Percentiles rank a stretch among this genome's conserved stretches.
These are phyloP conservation scores for Globisporangium recalcitrans DNA, from an alignment of 352 stramenopile species.

Conservation along the genomic window DNA sequence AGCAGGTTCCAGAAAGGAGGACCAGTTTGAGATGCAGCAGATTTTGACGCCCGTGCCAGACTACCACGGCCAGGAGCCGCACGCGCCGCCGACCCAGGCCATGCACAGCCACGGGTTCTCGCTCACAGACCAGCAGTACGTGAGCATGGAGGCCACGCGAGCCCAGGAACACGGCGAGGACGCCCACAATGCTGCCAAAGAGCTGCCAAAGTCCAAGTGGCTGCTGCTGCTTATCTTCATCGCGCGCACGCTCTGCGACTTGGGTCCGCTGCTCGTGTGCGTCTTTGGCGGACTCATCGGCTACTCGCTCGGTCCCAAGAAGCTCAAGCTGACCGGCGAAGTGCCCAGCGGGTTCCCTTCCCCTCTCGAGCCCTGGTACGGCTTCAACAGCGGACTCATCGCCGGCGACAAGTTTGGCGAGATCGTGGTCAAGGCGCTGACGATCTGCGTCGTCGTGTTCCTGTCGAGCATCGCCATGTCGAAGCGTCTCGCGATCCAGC, in stretches of 20 bases:
- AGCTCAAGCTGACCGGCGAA: conserved; percentile 59
- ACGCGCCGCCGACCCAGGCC: conserved; percentile 11
- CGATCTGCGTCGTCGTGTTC: conserved; percentile 79
- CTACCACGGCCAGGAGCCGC: conserved; percentile 4
- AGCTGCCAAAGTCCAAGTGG: conserved; percentile 18
- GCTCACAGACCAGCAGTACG: conserved; percentile 39
- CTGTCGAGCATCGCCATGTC: conserved; percentile 87
- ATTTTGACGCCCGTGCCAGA: conserved; percentile 13
- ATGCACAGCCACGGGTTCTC: conserved; percentile 30
- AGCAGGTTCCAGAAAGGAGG: neutral
- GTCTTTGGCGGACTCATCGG: conserved; percentile 51
- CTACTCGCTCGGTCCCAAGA: conserved; percentile 41
- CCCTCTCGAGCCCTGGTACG: conserved; percentile 40
- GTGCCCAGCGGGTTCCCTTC: conserved; percentile 63
- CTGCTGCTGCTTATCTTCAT: conserved; percentile 27
- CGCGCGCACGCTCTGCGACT: conserved; percentile 37
- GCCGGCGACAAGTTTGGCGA: conserved; percentile 31
- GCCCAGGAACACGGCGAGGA: conserved; percentile 3
- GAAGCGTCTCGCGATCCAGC: conserved; percentile 71
- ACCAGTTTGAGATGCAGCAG: conserved; percentile 14
- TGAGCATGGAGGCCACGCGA: conserved; percentile 26
- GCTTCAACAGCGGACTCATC: conserved; percentile 39
- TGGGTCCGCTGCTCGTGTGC: conserved; percentile 71
- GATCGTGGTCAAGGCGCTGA: conserved; percentile 56
- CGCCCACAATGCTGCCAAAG: neutral